Evolutionary conservation across 768 basidiomycete genomes (phyloP).

Genomic region (Gyrodon lividus): DNA sequence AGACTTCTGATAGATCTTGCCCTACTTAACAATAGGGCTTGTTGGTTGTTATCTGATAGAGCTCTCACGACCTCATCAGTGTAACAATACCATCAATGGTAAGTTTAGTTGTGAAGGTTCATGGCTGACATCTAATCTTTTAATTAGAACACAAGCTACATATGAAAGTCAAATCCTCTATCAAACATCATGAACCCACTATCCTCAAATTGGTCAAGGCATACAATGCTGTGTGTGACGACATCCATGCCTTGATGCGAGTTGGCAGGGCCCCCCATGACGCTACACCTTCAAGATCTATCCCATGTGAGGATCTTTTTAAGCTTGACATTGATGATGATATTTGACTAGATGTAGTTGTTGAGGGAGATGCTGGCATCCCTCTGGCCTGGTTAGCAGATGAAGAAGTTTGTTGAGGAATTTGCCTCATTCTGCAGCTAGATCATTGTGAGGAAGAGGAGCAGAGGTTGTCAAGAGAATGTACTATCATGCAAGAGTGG

Average conservation of each 20-base stretch:
- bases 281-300: neutral
- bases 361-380: neutral
- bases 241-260: neutral
- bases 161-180: no score
- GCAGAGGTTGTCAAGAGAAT: neutral
- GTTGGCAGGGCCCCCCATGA: neutral
- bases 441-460: neutral
- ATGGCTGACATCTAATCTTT: no score
- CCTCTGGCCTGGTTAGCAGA: neutral
- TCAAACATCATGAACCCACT: no score
- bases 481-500: neutral
- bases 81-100: no score
- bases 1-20: no score
- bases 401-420: neutral
- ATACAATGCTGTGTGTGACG: neutral
- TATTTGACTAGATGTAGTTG: neutral
- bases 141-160: no score
- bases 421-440: neutral
- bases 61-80: no score
- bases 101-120: no score
- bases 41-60: no score
- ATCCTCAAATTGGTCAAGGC: no score
- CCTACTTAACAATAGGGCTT: no score
- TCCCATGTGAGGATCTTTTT: neutral
- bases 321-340: neutral